Evolutionary conservation across 495 filamentous ascomycete species (phyloP), one percentile per base, ranked within the genome.

Genomic region (Tuber melanosporum): DNA sequence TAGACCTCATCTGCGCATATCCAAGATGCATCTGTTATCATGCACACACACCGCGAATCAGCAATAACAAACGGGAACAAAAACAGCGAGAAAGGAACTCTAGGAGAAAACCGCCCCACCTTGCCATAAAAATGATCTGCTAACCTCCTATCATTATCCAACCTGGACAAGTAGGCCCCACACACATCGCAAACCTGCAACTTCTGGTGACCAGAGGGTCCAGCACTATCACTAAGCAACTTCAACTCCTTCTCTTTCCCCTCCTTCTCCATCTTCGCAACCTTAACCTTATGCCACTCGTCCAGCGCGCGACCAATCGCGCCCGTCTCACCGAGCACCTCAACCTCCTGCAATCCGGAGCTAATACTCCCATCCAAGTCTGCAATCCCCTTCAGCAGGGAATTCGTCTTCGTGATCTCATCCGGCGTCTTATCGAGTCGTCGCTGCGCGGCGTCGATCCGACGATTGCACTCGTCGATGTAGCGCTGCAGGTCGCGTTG

Each of bases 41-140:
- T 32, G 32, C 22, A 3, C 47, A 49, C 52, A 26, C 52, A 62
- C 52, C n/a, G 52, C 10, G 3, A n/a, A 32, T 62, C 52, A 62
- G 52, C 52, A 14, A 26, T 5, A 71, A 52, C 43, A 41, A 20
- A 75, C 72, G 76, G 71, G 10, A 69, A 52, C 17, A 4, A n/a
- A 42, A 71, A 46, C 19, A 5, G 17, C 44, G 39, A 20, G 20
- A 57, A 20, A 19, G 10, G 20, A n/a, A 74, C n/a, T 41, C 45
- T 17, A 74, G 14, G 9, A 22, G 26, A 10, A 62, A 52, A n/a
- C 22, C 20, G 2, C 22, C n/a, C n/a, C 75, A 83, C 82, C 77
- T 99, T 99, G 45, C 95, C 95, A 84, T 97, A 98, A 85, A 99
- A 99, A 82, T 99, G 95, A 84, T 99, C 95, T 43, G 95, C 95